phyloP scores from a whole-genome alignment of 192 early-diverging fungal genomes.

The Gigaspora rosea region DNA sequence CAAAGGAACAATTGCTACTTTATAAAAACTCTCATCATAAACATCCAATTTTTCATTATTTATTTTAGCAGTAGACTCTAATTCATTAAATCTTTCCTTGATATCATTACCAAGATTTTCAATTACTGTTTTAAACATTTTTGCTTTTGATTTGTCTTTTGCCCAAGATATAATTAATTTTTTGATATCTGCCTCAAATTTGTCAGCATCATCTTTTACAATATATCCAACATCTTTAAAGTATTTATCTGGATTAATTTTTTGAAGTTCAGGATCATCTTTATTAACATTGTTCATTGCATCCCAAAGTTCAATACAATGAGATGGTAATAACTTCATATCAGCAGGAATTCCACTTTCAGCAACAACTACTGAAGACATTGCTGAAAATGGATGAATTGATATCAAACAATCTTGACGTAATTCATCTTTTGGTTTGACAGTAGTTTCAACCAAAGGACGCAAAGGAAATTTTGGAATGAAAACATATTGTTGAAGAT shows the following conservation, averaged over 20 bases:
- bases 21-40: slow-evolving; percentile 22
- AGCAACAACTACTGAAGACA: slow-evolving; percentile 26
- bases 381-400: slow-evolving; percentile 41
- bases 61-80: slow-evolving; percentile 36
- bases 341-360: slow-evolving; percentile 37
- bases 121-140: not conserved
- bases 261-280: slow-evolving; percentile 6
- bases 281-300: slow-evolving; percentile 26
- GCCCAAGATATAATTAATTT: slow-evolving; percentile 21
- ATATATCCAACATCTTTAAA: slow-evolving; percentile 34
- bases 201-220: slow-evolving; percentile 32
- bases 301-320: slow-evolving; percentile 42
- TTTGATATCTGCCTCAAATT: slow-evolving; percentile 42
- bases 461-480: slow-evolving; percentile 28
- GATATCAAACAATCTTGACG: slow-evolving; percentile 19
- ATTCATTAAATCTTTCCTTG: slow-evolving; percentile 11
- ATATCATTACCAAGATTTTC: not conserved
- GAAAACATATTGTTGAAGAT: slow-evolving; percentile 44
- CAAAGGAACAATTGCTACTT: slow-evolving; percentile 22
- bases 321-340: slow-evolving; percentile 36
- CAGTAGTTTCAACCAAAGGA: not conserved
- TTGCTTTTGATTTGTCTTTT: not conserved
- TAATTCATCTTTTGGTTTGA: not conserved
- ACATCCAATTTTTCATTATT: slow-evolving; percentile 24
- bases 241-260: slow-evolving; percentile 40